Evolutionary conservation across 306 rosid genomes (phyloP), one percentile per base, ranked within the genome.

Genomic region (Prunus dulcis): DNA sequence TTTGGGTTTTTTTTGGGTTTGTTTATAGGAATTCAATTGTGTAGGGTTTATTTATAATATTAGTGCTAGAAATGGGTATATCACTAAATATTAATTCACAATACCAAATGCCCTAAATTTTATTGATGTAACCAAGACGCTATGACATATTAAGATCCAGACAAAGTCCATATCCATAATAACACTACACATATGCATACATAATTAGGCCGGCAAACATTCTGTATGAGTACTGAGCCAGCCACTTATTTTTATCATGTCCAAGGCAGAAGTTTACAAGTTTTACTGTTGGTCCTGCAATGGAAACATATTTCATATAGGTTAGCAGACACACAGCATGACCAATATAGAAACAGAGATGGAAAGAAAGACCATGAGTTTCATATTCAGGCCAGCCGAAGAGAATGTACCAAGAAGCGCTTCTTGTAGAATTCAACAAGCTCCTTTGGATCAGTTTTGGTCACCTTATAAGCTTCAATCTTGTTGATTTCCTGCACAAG

Each of bases 391-490:
- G 57, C 18, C 3, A 4, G 64, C 62, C 18, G 15, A 57, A 52
- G 12, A 53, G 55, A 61, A 15, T 4, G n/a, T 85, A 89, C 97
- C 96, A 85, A 12, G 55, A 84, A 77, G 14, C 80, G 86, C 64
- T 77, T 84, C 85, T 81, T 89, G 89, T 75, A 93, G 64, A 2
- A 0, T 15, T 72, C 87, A n/a, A 89, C 79, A 6, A 75, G 13
- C 74, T 87, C 84, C 30, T 71, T 47, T 12, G 91, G 89, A 80
- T 91, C 87, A 17, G 18, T 22, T 79, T 83, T 88, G 53, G 94
- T 89, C 67, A 73, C 79, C 76, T 87, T 83, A 66, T 90, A 93
- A 47, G 91, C 93, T 68, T 82, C 87, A 51, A 87, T 82, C 84
- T 87, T 89, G 83, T 89, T 87, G 74, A 91, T 4, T 79, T 81